Conservation (phyloP, 306 rosid species). For the Lathyrus tuberosus region DNA sequence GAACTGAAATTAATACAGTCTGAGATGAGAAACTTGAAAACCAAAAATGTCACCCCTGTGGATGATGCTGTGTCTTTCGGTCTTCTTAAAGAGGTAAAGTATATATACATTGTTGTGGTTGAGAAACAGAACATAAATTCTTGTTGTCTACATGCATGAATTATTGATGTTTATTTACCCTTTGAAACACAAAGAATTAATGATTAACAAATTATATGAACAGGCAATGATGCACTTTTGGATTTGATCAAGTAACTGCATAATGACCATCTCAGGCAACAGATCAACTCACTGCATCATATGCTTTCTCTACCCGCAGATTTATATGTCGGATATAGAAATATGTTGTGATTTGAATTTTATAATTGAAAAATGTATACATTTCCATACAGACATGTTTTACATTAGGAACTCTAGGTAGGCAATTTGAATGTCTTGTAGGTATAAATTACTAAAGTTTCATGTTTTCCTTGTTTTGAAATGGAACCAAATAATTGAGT, state of each 20-base stretch:
- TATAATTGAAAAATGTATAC: conserved; percentile 29
- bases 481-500: neutral
- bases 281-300: conserved; percentile 24
- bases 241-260: conserved; percentile 57
- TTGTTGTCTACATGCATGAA: neutral
- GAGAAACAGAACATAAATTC: neutral
- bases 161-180: conserved; percentile 16
- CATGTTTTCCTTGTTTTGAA: neutral
- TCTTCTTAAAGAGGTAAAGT: conserved; percentile 66
- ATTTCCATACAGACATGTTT: conserved; percentile 39
- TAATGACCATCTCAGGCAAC: conserved; percentile 31
- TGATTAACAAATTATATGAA: conserved; percentile 36
- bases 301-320: conserved; percentile 30
- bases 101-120: neutral
- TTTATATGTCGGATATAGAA: conserved; percentile 17
- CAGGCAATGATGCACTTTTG: conserved; percentile 97
- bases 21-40: conserved; percentile 57
- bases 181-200: conserved; percentile 9
- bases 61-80: conserved; percentile 45
- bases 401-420: conserved; percentile 38
- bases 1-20: conserved; percentile 58
- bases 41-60: conserved; percentile 39
- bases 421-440: conserved; percentile 30
- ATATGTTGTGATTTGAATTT: conserved; percentile 36
- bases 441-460: neutral